Evolutionary conservation across 2,329 filamentous ascomycete species (phyloP).

Genomic region (Keithomyces neogunnii): DNA sequence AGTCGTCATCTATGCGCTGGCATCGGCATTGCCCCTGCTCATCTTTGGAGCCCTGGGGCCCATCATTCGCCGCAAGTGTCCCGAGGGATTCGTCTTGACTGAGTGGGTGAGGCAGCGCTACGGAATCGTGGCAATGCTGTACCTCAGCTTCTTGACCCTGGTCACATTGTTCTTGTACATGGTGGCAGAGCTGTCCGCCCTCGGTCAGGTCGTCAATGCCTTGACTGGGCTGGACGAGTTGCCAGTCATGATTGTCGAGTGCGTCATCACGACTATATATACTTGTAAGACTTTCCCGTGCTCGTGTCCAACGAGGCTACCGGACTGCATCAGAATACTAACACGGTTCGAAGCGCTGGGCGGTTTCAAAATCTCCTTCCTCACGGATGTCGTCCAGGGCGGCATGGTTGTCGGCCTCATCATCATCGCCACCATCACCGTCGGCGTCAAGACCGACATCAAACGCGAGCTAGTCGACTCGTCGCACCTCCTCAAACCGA

Average conservation of each 20-base stretch:
- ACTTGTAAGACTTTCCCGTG: slow-evolving; percentile 46
- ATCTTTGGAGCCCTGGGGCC: slow-evolving; percentile 68
- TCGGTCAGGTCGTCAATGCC: slow-evolving; percentile 69
- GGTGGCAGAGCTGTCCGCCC: slow-evolving; percentile 73
- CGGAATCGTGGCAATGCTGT: slow-evolving; percentile 59
- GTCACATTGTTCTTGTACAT: slow-evolving; percentile 82
- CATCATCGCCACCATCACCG: slow-evolving; percentile 67
- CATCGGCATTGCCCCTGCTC: slow-evolving; percentile 64
- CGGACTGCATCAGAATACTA: not conserved
- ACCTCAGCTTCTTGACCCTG: slow-evolving; percentile 68
- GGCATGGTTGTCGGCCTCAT: slow-evolving; percentile 69
- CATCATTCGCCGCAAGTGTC: slow-evolving; percentile 70
- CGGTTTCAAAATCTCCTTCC: slow-evolving; percentile 75
- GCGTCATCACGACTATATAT: slow-evolving; percentile 71
- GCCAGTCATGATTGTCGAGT: slow-evolving; percentile 70
- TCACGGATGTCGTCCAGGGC: slow-evolving; percentile 77
- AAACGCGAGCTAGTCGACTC: slow-evolving; percentile 58
- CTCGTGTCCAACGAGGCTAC: too few species aligned
- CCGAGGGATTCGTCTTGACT: slow-evolving; percentile 75
- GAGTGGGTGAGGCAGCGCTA: slow-evolving; percentile 79
- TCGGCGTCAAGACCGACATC: slow-evolving; percentile 67
- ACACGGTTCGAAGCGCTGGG: slow-evolving; percentile 50
- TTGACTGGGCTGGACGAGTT: slow-evolving; percentile 68
- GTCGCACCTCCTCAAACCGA: slow-evolving; percentile 61
- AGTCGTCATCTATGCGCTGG: slow-evolving; percentile 65